Conservation (phyloP, 768 basidiomycete genomes). For the Lyophyllum decastes region DNA sequence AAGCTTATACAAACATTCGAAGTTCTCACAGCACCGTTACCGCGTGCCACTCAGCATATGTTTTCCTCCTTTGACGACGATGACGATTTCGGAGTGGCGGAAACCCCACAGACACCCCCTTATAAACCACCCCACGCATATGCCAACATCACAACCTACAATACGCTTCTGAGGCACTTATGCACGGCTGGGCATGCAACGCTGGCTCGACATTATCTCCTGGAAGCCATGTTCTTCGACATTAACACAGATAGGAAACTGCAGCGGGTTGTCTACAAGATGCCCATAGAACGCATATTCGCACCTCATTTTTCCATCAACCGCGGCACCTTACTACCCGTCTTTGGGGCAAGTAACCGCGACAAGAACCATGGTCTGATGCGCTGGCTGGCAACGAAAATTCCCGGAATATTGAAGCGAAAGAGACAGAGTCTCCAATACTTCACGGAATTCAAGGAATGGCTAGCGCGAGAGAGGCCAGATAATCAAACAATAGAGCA, state of each 20-base stretch:
- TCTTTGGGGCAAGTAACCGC: conserved; percentile 59
- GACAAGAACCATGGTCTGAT: conserved; percentile 59
- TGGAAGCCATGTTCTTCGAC: conserved; percentile 53
- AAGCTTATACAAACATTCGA: conserved; percentile 78
- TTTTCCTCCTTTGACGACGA: conserved; percentile 68
- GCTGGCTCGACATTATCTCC: conserved; percentile 68
- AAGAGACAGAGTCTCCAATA: conserved; percentile 51
- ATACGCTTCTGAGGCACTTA: conserved; percentile 60
- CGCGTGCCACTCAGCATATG: conserved; percentile 46
- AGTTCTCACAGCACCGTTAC: conserved; percentile 72
- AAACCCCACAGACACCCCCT: conserved; percentile 29
- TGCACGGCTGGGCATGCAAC: conserved; percentile 46
- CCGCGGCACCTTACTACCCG: conserved; percentile 54
- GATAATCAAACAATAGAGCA: conserved; percentile 9
- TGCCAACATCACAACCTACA: conserved; percentile 72
- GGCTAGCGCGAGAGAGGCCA: conserved; percentile 18
- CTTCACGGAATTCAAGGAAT: conserved; percentile 35
- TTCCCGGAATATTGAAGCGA: conserved; percentile 43
- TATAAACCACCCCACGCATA: conserved; percentile 43
- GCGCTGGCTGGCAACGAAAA: conserved; percentile 56
- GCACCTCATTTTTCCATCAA: conserved; percentile 60
- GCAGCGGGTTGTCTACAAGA: conserved; percentile 28
- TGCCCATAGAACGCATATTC: conserved; percentile 34
- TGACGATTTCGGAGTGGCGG: conserved; percentile 55
- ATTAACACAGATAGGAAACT: conserved; percentile 30